phyloP scores from a whole-genome alignment of 148 eudicot species.

The Chenopodium berlandieri region DNA sequence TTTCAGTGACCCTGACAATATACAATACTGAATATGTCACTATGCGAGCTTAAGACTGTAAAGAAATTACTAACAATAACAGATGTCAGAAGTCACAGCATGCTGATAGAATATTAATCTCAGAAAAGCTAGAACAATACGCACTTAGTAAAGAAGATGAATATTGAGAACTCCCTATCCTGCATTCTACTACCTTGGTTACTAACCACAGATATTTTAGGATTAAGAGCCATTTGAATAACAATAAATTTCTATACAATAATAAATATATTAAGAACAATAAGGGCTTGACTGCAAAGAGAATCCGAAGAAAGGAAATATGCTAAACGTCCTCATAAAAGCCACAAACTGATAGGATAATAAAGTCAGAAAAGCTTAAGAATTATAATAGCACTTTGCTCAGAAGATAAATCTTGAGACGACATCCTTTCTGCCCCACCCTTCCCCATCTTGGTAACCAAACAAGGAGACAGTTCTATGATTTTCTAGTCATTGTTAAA shows the following conservation, averaged over 20 bases:
- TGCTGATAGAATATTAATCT: neutral
- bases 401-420: slow-evolving; percentile 1
- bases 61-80: neutral
- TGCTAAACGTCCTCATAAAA: slow-evolving; percentile 1
- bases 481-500: neutral
- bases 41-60: neutral
- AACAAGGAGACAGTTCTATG: neutral
- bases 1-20: neutral
- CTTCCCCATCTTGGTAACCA: neutral
- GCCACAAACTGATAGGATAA: neutral
- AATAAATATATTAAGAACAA: neutral
- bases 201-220: neutral
- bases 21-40: neutral
- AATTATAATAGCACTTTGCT: neutral
- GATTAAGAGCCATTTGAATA: neutral
- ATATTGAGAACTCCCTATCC: neutral
- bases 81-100: neutral
- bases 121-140: neutral
- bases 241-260: neutral
- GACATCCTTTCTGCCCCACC: neutral
- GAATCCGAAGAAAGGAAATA: neutral
- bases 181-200: neutral
- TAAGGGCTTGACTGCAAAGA: neutral
- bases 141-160: neutral
- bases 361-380: neutral